Conservation (phyloP, 1,284 basidiomycete species). For the Trametes hirsuta region DNA sequence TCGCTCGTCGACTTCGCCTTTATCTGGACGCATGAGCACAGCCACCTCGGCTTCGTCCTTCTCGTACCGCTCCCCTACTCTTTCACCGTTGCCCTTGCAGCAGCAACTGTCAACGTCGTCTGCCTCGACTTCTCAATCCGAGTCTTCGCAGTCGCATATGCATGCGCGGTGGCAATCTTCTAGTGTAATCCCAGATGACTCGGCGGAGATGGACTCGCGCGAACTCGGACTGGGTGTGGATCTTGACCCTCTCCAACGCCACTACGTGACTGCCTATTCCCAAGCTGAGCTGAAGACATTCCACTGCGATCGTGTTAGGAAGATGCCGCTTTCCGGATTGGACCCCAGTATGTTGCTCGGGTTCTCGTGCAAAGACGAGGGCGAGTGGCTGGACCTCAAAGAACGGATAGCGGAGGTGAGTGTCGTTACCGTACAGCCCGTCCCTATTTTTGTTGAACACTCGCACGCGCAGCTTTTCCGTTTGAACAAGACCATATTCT, state of each 20-base stretch:
- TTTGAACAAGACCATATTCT: slow-evolving; percentile 79
- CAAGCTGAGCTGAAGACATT: slow-evolving; percentile 80
- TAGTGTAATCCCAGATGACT: slow-evolving; percentile 35
- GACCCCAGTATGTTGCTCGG: slow-evolving; percentile 98
- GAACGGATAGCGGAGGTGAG: slow-evolving; percentile 70
- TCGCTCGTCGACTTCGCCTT: slow-evolving; percentile 54
- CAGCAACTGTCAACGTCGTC: slow-evolving; percentile 57
- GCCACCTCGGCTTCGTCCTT: slow-evolving; percentile 60
- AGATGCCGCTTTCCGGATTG: slow-evolving; percentile 89
- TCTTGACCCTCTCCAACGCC: slow-evolving; percentile 52
- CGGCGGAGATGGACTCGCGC: slow-evolving; percentile 41
- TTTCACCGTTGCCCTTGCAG: slow-evolving; percentile 63
- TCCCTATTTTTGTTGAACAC: background rate
- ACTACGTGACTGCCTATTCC: slow-evolving; percentile 68
- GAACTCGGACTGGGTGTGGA: slow-evolving; percentile 41
- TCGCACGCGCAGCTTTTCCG: slow-evolving; percentile 42
- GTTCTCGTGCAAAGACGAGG: slow-evolving; percentile 83
- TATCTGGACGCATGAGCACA: slow-evolving; percentile 44
- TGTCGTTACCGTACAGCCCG: background rate
- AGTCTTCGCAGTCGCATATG: slow-evolving; percentile 32
- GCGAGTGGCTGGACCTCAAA: slow-evolving; percentile 85
- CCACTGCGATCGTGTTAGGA: slow-evolving; percentile 92
- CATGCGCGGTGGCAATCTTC: slow-evolving; percentile 40
- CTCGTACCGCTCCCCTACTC: slow-evolving; percentile 53
- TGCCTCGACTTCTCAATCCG: slow-evolving; percentile 34